phyloP scores from a whole-genome alignment of 805 yeast genomes.

The Saccharomycopsis microspora region DNA sequence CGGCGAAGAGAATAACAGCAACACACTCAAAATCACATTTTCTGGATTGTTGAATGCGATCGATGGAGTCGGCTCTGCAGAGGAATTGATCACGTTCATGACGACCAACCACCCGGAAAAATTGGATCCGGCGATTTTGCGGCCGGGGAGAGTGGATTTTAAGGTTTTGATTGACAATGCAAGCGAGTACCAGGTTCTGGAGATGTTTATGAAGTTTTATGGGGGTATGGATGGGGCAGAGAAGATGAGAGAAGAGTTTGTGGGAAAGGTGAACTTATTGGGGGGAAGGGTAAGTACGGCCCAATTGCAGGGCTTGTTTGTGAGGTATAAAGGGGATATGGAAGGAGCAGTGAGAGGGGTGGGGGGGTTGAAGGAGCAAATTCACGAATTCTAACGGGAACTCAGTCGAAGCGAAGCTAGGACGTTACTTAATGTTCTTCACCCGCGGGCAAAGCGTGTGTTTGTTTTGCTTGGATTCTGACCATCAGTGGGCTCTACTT shows the following conservation, averaged over 20 bases:
- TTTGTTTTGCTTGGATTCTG: no score
- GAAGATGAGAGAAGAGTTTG: constrained; percentile 23
- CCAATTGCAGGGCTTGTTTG: constrained; percentile 90
- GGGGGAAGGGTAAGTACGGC: constrained; percentile 69
- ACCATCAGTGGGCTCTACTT: no score
- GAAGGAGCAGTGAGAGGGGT: constrained; percentile 36
- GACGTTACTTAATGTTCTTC: no score
- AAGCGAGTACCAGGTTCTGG: constrained; percentile 61
- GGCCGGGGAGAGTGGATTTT: constrained; percentile 92
- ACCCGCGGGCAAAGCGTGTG: no score
- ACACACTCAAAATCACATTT: constrained; percentile 79
- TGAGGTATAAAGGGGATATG: constrained; percentile 80
- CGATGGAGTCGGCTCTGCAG: constrained; percentile 97
- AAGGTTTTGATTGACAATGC: constrained; percentile 81
- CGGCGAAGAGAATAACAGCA: constrained; percentile 38
- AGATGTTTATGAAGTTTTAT: constrained; percentile 86
- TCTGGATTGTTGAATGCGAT: constrained; percentile 88
- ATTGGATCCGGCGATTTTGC: constrained; percentile 81
- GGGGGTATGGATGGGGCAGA: constrained; percentile 42
- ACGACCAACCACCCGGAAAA: constrained; percentile 96
- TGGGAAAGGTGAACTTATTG: constrained; percentile 32
- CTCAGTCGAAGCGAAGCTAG: no score
- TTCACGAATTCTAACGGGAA: no score
- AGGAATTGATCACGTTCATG: constrained; percentile 94
- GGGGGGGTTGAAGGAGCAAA: background rate